Evolutionary conservation across 257 asterid genomes (phyloP).

Genomic region (Nyctanthes arbortristis): DNA sequence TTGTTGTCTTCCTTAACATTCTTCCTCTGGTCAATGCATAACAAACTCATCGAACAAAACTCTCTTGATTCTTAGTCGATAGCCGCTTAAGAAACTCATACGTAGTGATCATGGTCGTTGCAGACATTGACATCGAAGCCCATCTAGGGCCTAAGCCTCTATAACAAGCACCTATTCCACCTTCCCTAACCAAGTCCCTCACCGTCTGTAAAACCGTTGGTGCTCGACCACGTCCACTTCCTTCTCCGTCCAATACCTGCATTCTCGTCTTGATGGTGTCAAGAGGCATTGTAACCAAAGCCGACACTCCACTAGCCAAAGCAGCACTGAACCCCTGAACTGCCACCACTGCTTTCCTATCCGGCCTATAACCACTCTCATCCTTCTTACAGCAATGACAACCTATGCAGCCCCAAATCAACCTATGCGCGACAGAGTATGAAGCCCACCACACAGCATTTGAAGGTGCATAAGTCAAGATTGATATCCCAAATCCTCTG

Average conservation of each 20-base stretch:
- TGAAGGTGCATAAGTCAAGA: conserved; percentile 92
- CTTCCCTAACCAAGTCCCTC: conserved; percentile 78
- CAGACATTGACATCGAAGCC: conserved; percentile 98
- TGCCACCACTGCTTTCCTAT: conserved; percentile 68
- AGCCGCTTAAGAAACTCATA: conserved; percentile 92
- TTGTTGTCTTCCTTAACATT: conserved; percentile 31
- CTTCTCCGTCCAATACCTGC: conserved; percentile 86
- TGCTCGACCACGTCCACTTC: conserved; percentile 34
- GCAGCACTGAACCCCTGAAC: conserved; percentile 93
- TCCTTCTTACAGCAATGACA: conserved; percentile 60
- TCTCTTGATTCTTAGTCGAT: conserved; percentile 77
- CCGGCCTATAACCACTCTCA: conserved; percentile 58
- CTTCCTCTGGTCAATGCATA: conserved; percentile 22
- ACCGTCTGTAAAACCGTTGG: conserved; percentile 61
- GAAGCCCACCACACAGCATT: conserved; percentile 99
- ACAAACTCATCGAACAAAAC: conserved; percentile 35
- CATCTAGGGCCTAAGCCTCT: conserved; percentile 96
- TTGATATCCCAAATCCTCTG: conserved; percentile 93
- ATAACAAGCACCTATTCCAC: conserved; percentile 91
- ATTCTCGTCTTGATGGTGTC: conserved; percentile 91
- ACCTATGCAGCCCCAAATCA: conserved; percentile 64
- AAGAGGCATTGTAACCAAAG: conserved; percentile 89
- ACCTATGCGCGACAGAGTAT: conserved; percentile 70
- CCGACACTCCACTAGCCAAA: conserved; percentile 94
- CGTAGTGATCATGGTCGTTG: conserved; percentile 93